phyloP scores from a whole-genome alignment of 1,139 yeast genomes.

The Nakaseomyces delphensis region DNA sequence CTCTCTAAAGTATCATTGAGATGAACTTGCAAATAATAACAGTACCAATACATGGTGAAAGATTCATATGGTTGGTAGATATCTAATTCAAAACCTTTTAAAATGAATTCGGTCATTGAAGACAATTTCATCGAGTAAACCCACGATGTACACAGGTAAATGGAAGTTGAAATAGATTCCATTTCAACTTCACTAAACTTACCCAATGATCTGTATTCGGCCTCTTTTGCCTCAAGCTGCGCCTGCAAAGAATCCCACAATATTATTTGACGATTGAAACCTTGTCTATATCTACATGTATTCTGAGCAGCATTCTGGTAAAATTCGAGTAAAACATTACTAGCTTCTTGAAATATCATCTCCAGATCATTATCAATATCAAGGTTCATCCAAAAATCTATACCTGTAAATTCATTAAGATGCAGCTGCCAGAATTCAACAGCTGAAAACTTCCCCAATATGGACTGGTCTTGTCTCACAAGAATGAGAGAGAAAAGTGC shows the following conservation, averaged over 20 bases:
- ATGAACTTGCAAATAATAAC: slow-evolving; percentile 44
- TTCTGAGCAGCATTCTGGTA: slow-evolving; percentile 58
- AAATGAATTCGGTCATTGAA: slow-evolving; percentile 61
- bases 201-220: slow-evolving; percentile 33
- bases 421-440: slow-evolving; percentile 29
- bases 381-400: neutral
- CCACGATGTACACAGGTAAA: slow-evolving; percentile 60
- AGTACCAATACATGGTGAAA: slow-evolving; percentile 60
- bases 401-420: slow-evolving; percentile 27
- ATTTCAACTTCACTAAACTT: slow-evolving; percentile 23
- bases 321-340: slow-evolving; percentile 43
- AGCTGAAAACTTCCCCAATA: slow-evolving; percentile 36
- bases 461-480: slow-evolving; percentile 50
- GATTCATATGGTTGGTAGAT: slow-evolving; percentile 67
- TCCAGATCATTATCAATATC: neutral
- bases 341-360: slow-evolving; percentile 16
- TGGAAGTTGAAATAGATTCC: slow-evolving; percentile 26
- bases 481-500: slow-evolving; percentile 54
- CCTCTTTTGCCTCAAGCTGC: slow-evolving; percentile 46
- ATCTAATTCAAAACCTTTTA: slow-evolving; percentile 71
- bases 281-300: slow-evolving; percentile 75
- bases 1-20: slow-evolving; percentile 43
- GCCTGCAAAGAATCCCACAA: slow-evolving; percentile 81
- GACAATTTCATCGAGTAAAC: slow-evolving; percentile 55
- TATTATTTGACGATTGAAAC: slow-evolving; percentile 45